Conservation (phyloP, 768 basidiomycete genomes). For the Rhizopogon rudus region DNA sequence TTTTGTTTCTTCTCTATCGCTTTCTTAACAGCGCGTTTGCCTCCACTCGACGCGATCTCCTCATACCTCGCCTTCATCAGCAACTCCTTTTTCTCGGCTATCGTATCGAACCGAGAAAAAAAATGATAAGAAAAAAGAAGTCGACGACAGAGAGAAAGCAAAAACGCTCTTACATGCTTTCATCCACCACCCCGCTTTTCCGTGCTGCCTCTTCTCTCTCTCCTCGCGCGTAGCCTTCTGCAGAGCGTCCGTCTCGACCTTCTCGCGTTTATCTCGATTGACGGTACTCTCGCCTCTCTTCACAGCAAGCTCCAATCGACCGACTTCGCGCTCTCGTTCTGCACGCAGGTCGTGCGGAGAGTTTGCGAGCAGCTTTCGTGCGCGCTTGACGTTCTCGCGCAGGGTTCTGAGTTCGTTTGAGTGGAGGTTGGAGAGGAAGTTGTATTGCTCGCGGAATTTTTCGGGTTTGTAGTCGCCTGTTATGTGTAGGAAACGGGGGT, state of each 20-base stretch:
- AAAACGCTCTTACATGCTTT: conserved; percentile 58
- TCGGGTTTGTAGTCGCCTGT: conserved; percentile 63
- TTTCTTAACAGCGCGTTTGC: conserved; percentile 78
- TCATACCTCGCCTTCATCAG: conserved; percentile 75
- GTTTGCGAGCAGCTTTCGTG: conserved; percentile 55
- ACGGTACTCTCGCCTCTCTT: conserved; percentile 76
- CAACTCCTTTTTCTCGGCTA: conserved; percentile 76
- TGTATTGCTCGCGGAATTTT: conserved; percentile 67
- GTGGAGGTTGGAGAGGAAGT: conserved; percentile 67
- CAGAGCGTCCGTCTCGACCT: conserved; percentile 68
- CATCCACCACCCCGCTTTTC: conserved; percentile 84
- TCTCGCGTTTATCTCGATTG: conserved; percentile 64
- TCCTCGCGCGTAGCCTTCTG: conserved; percentile 40
- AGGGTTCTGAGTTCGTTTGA: conserved; percentile 59
- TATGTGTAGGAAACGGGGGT: conserved; percentile 80
- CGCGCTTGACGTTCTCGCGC: conserved; percentile 60
- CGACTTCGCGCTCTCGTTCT: conserved; percentile 65
- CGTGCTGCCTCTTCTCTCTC: conserved; percentile 56
- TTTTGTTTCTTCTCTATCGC: conserved; percentile 86
- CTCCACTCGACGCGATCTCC: conserved; percentile 70
- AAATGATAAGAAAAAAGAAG: conserved; percentile 2
- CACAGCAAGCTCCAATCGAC: conserved; percentile 64
- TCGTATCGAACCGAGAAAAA: not conserved
- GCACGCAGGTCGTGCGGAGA: conserved; percentile 56
- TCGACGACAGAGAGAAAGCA: not conserved